A percentile compares a stretch with the other conserved stretches of the same genome.
Evolutionary conservation across 805 yeast genomes (phyloP).

Genomic region (Saccharomyces paradoxus): DNA sequence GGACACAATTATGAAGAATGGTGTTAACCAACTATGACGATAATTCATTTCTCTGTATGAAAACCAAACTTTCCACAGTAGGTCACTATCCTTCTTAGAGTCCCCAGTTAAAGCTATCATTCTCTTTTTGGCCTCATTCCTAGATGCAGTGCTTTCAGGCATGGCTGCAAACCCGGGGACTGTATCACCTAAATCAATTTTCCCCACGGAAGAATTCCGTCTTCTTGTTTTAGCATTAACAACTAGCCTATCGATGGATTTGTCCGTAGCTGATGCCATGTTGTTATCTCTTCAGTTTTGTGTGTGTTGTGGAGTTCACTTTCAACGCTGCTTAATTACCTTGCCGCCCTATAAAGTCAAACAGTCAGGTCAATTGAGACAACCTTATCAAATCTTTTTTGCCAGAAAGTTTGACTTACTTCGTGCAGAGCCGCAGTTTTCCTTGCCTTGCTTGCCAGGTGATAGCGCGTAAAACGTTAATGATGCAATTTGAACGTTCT

Average conservation of each 20-base stretch:
- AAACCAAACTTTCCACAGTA: slow-evolving; percentile 47
- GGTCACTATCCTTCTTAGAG: slow-evolving; percentile 41
- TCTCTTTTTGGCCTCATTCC: slow-evolving; percentile 34
- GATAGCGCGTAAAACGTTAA: neutral
- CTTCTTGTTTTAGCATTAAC: slow-evolving; percentile 30
- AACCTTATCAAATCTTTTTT: neutral
- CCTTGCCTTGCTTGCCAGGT: neutral
- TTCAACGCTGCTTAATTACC: neutral
- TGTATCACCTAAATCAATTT: slow-evolving; percentile 62
- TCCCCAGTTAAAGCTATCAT: slow-evolving; percentile 27
- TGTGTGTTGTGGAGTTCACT: neutral
- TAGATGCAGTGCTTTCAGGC: slow-evolving; percentile 39
- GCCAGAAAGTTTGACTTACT: neutral
- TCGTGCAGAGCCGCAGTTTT: neutral
- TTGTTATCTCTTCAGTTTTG: neutral
- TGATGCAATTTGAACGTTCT: neutral
- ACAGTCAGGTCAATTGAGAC: neutral
- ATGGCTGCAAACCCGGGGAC: slow-evolving; percentile 56
- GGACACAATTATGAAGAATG: slow-evolving; percentile 41
- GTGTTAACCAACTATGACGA: slow-evolving; percentile 64
- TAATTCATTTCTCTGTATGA: slow-evolving; percentile 51
- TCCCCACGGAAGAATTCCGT: slow-evolving; percentile 67
- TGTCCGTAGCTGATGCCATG: neutral
- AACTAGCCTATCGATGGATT: slow-evolving; percentile 3
- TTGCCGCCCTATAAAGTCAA: neutral